phyloP scores from a whole-genome alignment of 2,329 filamentous ascomycete genomes.

The Diaporthe vaccinii region DNA sequence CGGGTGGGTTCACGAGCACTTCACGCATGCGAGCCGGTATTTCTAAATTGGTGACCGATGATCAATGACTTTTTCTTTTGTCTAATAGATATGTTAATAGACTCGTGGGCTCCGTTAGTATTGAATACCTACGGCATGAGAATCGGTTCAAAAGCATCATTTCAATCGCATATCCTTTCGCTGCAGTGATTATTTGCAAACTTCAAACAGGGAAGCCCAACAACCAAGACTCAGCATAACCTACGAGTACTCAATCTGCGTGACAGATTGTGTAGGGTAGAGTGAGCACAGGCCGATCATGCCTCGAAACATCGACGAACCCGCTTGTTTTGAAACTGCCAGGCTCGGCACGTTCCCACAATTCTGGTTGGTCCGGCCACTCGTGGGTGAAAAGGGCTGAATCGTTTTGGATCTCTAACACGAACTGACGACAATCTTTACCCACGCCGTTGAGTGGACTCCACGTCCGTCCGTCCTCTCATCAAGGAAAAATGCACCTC shows the following conservation, averaged over 20 bases:
- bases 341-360: not conserved
- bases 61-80: not conserved
- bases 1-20: not conserved
- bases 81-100: conserved; percentile 23
- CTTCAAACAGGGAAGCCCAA: not conserved
- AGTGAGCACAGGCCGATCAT: conserved; percentile 19
- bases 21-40: not conserved
- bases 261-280: not conserved
- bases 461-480: not conserved
- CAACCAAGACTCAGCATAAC: not conserved
- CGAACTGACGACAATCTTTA: not conserved
- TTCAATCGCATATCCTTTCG: not conserved
- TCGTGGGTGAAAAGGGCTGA: not conserved
- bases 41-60: not conserved
- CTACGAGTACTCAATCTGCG: not conserved
- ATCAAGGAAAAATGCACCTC: not conserved
- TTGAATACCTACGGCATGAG: conserved; percentile 18
- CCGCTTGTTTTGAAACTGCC: conserved; percentile 16
- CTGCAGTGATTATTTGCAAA: not conserved
- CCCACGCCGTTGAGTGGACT: not conserved
- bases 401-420: conserved; percentile 20
- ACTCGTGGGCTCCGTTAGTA: conserved; percentile 6
- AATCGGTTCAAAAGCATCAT: not conserved
- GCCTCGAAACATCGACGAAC: conserved; percentile 17
- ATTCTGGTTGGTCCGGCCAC: conserved; percentile 14